Evolutionary conservation across 1,284 basidiomycete species (phyloP).

Genomic region (Flammula alnicola): DNA sequence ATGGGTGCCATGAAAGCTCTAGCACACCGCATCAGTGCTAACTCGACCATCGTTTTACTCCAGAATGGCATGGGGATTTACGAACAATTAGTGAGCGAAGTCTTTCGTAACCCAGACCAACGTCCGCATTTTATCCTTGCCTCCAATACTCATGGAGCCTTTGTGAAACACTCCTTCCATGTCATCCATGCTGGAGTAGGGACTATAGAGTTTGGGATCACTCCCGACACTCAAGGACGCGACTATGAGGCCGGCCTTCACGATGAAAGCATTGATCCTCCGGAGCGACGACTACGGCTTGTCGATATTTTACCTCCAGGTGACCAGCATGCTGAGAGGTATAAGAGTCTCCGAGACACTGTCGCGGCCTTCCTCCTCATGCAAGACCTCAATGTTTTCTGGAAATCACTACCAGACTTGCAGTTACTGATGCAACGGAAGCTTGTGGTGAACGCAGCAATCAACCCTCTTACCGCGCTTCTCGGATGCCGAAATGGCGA

Average conservation of each 20-base stretch:
- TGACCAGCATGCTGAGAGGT: constrained; percentile 48
- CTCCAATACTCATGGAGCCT: constrained; percentile 83
- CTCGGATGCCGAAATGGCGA: constrained; percentile 84
- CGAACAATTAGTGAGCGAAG: constrained; percentile 69
- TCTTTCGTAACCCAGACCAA: constrained; percentile 75
- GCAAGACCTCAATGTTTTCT: constrained; percentile 61
- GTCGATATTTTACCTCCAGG: constrained; percentile 56
- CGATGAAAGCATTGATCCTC: constrained; percentile 35
- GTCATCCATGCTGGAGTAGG: constrained; percentile 81
- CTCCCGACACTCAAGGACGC: constrained; percentile 68
- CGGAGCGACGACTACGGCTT: constrained; percentile 49
- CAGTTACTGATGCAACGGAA: constrained; percentile 81
- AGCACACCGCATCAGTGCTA: constrained; percentile 63
- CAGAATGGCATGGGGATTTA: constrained; percentile 94
- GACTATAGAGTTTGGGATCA: constrained; percentile 77
- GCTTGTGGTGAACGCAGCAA: constrained; percentile 82
- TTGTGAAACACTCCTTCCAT: constrained; percentile 53
- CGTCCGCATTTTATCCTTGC: constrained; percentile 90
- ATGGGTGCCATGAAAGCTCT: constrained; percentile 63
- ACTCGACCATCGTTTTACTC: constrained; percentile 86
- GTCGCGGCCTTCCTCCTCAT: constrained; percentile 67
- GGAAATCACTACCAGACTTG: constrained; percentile 74
- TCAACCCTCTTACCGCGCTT: constrained; percentile 90
- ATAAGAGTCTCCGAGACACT: constrained; percentile 69
- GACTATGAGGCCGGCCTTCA: constrained; percentile 61